A percentile compares a stretch with the other conserved stretches of the same genome.
These are phyloP conservation scores for Aspergillus proliferans DNA, from an alignment of 2,329 filamentous ascomycete genomes.

Conservation along the genomic window DNA sequence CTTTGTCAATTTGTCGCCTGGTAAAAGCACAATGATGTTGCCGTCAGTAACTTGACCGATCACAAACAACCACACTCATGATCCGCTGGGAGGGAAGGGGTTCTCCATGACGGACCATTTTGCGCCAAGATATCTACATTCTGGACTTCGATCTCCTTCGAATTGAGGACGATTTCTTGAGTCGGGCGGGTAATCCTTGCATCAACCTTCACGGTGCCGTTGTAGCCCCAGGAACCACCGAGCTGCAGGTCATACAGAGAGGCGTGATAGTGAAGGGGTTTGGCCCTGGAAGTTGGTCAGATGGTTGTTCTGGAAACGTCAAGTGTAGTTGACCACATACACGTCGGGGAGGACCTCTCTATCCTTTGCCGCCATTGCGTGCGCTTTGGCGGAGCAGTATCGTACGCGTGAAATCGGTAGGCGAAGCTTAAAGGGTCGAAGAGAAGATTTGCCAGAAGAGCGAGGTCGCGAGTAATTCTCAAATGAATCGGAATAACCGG, in stretches of 20 bases:
- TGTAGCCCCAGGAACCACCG: conserved; percentile 68
- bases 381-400: conserved; percentile 37
- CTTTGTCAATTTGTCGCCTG: conserved; percentile 32
- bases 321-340: conserved; percentile 22
- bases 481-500: conserved; percentile 14
- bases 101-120: conserved; percentile 24
- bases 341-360: conserved; percentile 42
- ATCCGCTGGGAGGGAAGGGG: neutral
- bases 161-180: conserved; percentile 75
- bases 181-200: conserved; percentile 65
- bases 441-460: conserved; percentile 9
- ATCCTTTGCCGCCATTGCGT: conserved; percentile 39
- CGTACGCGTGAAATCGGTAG: conserved; percentile 19
- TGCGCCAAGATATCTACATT: conserved; percentile 41
- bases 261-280: conserved; percentile 79
- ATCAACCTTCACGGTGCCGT: conserved; percentile 77
- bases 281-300: conserved; percentile 49
- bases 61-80: neutral
- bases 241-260: conserved; percentile 73
- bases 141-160: conserved; percentile 73
- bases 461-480: conserved; percentile 7
- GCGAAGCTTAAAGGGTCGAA: conserved; percentile 9
- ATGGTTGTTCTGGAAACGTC: neutral
- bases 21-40: neutral
- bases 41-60: neutral